These are phyloP conservation scores for Akanthomyces uredinophilus DNA, from an alignment of 2,329 filamentous ascomycete genomes.

Conservation along the genomic window DNA sequence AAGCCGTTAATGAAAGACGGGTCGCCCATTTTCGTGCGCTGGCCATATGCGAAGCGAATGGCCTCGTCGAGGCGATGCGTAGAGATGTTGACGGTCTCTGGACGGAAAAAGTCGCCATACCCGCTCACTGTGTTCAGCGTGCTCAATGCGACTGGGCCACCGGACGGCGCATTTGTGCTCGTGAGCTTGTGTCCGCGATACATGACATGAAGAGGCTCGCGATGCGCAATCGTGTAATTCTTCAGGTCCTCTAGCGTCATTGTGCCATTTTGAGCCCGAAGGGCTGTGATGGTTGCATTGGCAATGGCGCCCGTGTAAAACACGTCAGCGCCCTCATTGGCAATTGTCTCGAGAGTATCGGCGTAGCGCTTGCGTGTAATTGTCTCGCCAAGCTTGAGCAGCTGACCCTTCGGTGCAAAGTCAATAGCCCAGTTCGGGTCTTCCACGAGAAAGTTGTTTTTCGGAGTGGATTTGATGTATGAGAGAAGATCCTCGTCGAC, in stretches of 20 bases:
- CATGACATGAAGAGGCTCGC: conserved; percentile 55
- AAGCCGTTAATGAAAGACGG: conserved; percentile 62
- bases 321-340: conserved; percentile 56
- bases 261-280: conserved; percentile 61
- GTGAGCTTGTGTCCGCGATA: conserved; percentile 69
- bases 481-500: conserved; percentile 65
- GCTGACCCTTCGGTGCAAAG: conserved; percentile 71
- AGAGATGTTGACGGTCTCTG: conserved; percentile 50
- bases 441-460: conserved; percentile 59
- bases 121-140: conserved; percentile 70
- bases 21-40: conserved; percentile 69
- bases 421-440: conserved; percentile 76
- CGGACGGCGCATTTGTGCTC: conserved; percentile 63
- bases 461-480: conserved; percentile 56
- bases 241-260: conserved; percentile 70
- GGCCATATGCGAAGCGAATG: conserved; percentile 74
- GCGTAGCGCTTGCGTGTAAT: conserved; percentile 73
- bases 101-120: conserved; percentile 59
- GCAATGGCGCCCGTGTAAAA: conserved; percentile 69
- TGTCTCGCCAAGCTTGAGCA: conserved; percentile 62
- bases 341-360: conserved; percentile 66
- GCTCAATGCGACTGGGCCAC: conserved; percentile 67
- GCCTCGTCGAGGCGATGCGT: conserved; percentile 81
- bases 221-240: conserved; percentile 64
- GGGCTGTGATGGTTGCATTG: conserved; percentile 60